Evolutionary conservation across 768 basidiomycete genomes (phyloP), one percentile per base, ranked within the genome.

Genomic region (Mycena floridula): DNA sequence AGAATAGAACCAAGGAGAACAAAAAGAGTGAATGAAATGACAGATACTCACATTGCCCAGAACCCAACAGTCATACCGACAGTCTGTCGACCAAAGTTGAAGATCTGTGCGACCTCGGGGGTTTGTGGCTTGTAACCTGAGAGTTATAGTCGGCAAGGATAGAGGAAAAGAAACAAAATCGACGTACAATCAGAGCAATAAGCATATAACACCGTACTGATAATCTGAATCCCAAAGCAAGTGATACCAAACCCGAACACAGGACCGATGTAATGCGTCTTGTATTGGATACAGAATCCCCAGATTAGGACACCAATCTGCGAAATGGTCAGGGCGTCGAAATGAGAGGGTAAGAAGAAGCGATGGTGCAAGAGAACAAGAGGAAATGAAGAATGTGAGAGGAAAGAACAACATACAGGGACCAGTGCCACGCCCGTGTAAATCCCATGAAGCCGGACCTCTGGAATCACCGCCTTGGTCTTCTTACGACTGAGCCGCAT

Each of bases 11-110:
- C n/a, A n/a, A n/a, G n/a, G n/a, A n/a, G n/a, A n/a, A n/a, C n/a
- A n/a, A n/a, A n/a, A n/a, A n/a, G n/a, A n/a, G 32, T 15, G 9
- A 9, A 30, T 3, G 32, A 18, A 7, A 35, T 13, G 32, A 35
- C 13, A 35, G 35, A n/a, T n/a, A 25, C 16, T 6, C 7, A 48
- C 52, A 51, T 50, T 4, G 48, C 47, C 50, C 48, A 54, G 44
- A 54, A 54, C 6, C 50, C 53, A 25, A 54, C 7, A 5, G 53
- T 54, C 53, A 54, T 54, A 4, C 53, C 53, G 28, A 54, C 21
- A 11, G 45, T 47, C 37, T 54, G 53, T 1, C 53, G 44, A 8
- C 26, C 39, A 12, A 54, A 51, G 39, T 54, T 54, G 26, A 54
- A 51, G 8, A 54, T 47, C 30, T 54, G 53, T 0, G 53, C 50